Base-by-base conservation (phyloP, 768 basidiomycete species). In the Cystobasidium tubakii region DNA sequence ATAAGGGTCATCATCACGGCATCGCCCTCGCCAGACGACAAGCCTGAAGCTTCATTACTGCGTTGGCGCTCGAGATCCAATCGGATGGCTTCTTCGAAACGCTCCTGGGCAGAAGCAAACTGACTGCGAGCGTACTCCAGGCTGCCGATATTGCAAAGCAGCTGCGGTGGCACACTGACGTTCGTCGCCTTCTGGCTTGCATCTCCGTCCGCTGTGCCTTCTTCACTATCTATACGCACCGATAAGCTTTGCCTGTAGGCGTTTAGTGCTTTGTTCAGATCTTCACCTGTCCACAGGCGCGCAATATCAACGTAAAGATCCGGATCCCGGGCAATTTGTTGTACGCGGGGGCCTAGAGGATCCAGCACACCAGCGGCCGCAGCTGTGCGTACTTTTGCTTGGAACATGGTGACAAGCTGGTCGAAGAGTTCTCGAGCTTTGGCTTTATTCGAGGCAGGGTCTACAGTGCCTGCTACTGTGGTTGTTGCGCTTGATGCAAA, bases 291-390 rank as follows among this genome's bases (percentile, higher is more conserved):
- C 90, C 92, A 97, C 69, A 96, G 81, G 57, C 88, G 86, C 13
- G 92, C 92, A 74, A 97, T 88, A 80, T 97, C 94, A n/a, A 88
- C 82, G 76, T 91, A 89, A 85, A 97, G 87, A 74, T 95, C 90
- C 65, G 89, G 83, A 78, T 99, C 95, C 15, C 36, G 46, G 13
- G 74, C 76, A 27, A 77, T 55, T 23, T 73, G 65, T 31, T 74
- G 54, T 9, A 78, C 57, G 25, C 79, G 57, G 10, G 25, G 42
- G 21, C 55, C 63, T 9, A 64, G 60, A n/a, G 71, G 60, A 54
- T 62, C 43, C 42, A 74, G 55, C 23, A 33, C 25, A 25, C 54
- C 67, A 4, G 31, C 25, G 3, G 31, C 29, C 31, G 27, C 34
- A n/a, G n/a, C 50, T 34, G 46, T 71, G 29, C 50, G 42, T 4